phyloP scores from a whole-genome alignment of 225 moss, liverwort and hornwort species.

The Anthoceros angustus region DNA sequence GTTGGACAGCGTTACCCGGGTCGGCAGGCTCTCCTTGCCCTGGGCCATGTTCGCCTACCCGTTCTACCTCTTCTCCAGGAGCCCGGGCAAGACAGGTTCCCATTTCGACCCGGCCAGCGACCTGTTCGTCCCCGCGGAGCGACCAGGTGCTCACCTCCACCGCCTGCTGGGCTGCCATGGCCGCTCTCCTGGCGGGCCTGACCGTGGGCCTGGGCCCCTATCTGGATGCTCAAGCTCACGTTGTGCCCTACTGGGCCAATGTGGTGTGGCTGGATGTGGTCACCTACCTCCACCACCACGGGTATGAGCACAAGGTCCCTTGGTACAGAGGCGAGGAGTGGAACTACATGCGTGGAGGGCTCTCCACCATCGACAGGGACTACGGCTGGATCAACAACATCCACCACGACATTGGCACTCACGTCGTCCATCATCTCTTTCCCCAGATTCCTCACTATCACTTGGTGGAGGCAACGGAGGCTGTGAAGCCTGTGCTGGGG shows the following conservation, averaged over 20 bases:
- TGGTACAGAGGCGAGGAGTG: conserved; percentile 93
- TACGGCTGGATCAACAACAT: conserved; percentile 90
- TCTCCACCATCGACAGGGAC: conserved; percentile 88
- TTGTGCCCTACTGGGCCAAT: conserved; percentile 72
- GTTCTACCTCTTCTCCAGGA: conserved; percentile 57
- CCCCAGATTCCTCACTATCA: conserved; percentile 98
- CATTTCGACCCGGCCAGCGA: conserved; percentile 65
- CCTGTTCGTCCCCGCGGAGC: conserved; percentile 60
- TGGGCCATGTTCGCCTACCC: conserved; percentile 71
- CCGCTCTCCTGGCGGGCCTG: conserved; percentile 42
- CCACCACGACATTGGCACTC: conserved; percentile 94
- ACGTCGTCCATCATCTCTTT: conserved; percentile 81
- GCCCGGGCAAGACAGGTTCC: conserved; percentile 67
- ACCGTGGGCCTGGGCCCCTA: conserved; percentile 45
- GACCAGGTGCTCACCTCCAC: conserved; percentile 65
- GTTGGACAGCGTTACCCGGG: conserved; percentile 6
- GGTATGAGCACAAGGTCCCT: conserved; percentile 76
- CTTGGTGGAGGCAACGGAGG: conserved; percentile 74
- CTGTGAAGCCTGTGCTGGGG: conserved; percentile 79
- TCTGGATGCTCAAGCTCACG: conserved; percentile 86
- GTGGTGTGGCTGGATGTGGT: conserved; percentile 71
- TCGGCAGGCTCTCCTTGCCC: conserved; percentile 46
- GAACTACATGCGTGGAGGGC: conserved; percentile 86
- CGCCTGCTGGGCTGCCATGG: conserved; percentile 49
- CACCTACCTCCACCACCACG: conserved; percentile 94